Evolutionary conservation across 2,329 filamentous ascomycete genomes (phyloP).

Genomic region (Colletotrichum shisoi): DNA sequence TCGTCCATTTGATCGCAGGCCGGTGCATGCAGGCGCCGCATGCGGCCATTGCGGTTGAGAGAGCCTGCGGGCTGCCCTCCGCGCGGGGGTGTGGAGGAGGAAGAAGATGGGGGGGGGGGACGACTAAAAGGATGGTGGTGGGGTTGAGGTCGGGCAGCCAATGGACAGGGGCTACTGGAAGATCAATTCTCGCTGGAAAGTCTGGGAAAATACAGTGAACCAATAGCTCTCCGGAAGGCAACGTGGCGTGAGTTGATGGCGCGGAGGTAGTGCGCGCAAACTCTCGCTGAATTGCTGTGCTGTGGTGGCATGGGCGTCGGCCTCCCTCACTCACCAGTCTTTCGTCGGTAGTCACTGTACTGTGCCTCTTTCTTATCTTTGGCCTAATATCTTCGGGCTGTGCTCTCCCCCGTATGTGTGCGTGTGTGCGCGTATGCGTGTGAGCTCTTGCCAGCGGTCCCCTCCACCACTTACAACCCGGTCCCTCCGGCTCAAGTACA

Average conservation of each 20-base stretch:
- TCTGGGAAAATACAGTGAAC: constrained; percentile 12
- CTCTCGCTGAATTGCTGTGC: constrained; percentile 35
- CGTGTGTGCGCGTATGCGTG: neutral
- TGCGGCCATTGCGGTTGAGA: constrained; percentile 16
- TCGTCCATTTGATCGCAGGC: constrained; percentile 35
- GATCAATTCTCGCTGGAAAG: constrained; percentile 39
- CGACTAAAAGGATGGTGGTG: too few relatives aligned
- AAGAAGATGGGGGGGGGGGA: neutral
- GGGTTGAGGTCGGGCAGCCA: constrained; percentile 10
- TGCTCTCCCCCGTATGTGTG: neutral
- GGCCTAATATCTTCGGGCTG: neutral
- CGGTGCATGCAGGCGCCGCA: constrained; percentile 35
- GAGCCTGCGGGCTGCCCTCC: neutral
- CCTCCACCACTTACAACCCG: neutral
- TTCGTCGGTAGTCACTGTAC: neutral
- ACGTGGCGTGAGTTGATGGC: neutral
- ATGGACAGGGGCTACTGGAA: constrained; percentile 16
- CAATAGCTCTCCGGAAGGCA: neutral
- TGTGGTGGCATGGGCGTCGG: constrained; percentile 3
- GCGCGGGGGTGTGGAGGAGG: neutral
- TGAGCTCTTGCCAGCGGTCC: neutral
- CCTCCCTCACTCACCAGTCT: neutral
- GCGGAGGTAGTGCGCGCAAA: constrained; percentile 25
- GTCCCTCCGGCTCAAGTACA: neutral
- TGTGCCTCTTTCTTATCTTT: neutral